Evolutionary conservation across 2,329 filamentous ascomycete species (phyloP), one percentile per base, ranked within the genome.

Genomic region (Helotiales sp.): DNA sequence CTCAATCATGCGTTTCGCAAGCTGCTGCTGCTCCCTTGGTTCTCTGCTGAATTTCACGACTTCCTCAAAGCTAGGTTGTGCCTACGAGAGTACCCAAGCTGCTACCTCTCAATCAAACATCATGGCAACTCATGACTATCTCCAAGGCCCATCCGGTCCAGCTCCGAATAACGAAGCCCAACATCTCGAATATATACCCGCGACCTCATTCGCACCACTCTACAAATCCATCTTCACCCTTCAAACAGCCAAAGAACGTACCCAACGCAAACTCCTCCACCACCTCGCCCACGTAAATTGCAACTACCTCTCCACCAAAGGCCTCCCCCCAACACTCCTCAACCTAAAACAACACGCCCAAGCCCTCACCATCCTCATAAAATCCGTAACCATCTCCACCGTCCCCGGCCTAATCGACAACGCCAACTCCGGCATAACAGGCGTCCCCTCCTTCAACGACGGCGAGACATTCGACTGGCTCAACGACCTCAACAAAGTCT

Each of bases 271-370:
- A 8, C 22, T 54, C 17, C 42, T 34, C 9, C 13, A 17, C 8
- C 33, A 25, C 12, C 34, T 56, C 31, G 36, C 53, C 15, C 76
- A 84, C 61, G 72, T 84, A 60, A 85, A 82, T 71, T 86, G 83
- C 70, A 74, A 75, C 57, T 85, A 84, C 63, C 72, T 86, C 36
- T 85, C 82, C 2, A 82, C 80, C 2, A 70, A 72, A 12, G 79
- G 77, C 4, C 68, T 73, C 5, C 71, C 81, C 3, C 82, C 82
- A 1, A 85, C 81, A 0, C 73, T 86, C n/a, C 71, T 80, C 1
- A 75, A 81, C 1, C 74, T 86, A 33, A 86, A 86, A 69, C 78
- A 83, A 65, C 83, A 86, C 61, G 81, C 81, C 0, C 83, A 85
- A 54, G 78, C 80, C n/a, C 75, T 86, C 15, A 71, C 75, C 31